Base-by-base conservation (phyloP, 345 rosid genomes). In the Ricinus communis region DNA sequence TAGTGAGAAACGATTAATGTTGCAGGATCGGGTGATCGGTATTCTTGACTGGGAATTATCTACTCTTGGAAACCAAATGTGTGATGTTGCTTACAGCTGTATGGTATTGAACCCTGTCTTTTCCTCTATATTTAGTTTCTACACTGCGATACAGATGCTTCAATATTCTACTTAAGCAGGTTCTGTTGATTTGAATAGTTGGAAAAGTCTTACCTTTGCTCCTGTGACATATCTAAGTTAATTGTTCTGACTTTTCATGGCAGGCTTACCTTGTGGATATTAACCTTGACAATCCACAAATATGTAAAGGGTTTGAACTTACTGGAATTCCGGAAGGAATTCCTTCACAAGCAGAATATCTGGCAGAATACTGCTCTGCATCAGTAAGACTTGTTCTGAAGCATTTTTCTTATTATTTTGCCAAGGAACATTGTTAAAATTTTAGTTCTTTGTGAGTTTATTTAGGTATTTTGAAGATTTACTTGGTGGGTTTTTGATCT, bases 41-140 rank as follows among this genome's bases (percentile, higher is more conserved):
- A 85, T 90, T 57, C 90, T 94, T 63, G 98, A 94, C 83, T 94
- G 98, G 97, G 97, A 94, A 78, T 76, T 94, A 73, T 94, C 98
- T 46, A 91, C 98, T 16, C 88, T 94, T 79, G 98, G 98, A 70
- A 94, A 90, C 80, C 96, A 91, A 85, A 91, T 94, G 98, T 85
- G 88, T 51, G 98, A 94, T 83, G 92, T 94, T 43, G 96, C 98
- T 40, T 85, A 84, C 83, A 81, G 76, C 78, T 91, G 93, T 75
- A 7, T 94, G 98, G 98, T 94, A 90, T 62, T 74, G 59, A 53
- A 28, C 79, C 65, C 71, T 62, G 24, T n/a, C 70, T 60, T 56
- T 19, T 49, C 55, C 40, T 68, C 68, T 60, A 38, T 64, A 16
- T 71, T 45, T 65, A 41, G 25, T 27, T n/a, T 50, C 27, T 36